Conservation (phyloP, 495 filamentous ascomycete genomes). For the Neurospora tetraspora region DNA sequence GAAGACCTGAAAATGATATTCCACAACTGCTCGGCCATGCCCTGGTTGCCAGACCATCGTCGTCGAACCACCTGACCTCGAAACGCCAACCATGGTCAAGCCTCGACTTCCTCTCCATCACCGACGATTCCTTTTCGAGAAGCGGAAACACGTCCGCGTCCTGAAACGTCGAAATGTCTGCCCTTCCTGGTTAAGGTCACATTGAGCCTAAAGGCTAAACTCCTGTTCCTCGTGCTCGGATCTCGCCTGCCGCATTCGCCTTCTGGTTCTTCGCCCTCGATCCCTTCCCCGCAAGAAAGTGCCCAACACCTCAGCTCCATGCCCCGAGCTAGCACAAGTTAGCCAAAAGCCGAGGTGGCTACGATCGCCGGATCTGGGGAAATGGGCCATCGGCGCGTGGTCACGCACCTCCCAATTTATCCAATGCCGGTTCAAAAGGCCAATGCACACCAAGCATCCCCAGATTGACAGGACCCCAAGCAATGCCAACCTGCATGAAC, state of each 20-base stretch:
- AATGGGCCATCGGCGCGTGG: not conserved
- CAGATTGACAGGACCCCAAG: not conserved
- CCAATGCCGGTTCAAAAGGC: not conserved
- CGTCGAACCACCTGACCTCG: not conserved
- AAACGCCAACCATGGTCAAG: not conserved
- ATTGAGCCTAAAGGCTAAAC: slow-evolving; percentile 16
- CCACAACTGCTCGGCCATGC: not conserved
- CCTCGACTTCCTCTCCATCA: not conserved
- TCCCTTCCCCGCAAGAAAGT: not conserved
- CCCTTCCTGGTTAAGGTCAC: not conserved
- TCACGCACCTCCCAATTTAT: not conserved
- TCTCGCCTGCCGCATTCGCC: not conserved
- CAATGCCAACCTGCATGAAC: not conserved
- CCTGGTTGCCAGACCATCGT: not conserved
- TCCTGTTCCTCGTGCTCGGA: slow-evolving; percentile 3
- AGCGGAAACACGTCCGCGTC: slow-evolving; percentile 12
- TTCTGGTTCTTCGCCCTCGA: not conserved
- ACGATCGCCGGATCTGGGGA: not conserved
- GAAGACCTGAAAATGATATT: not conserved
- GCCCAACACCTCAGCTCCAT: not conserved
- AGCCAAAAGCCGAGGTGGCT: not conserved
- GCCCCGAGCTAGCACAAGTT: not conserved
- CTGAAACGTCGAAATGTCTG: slow-evolving; percentile 5
- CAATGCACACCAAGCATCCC: not conserved
- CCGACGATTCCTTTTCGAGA: slow-evolving; percentile 7